Base-by-base conservation (phyloP, 805 yeast genomes). In the Yamadazyma kitorensis region DNA sequence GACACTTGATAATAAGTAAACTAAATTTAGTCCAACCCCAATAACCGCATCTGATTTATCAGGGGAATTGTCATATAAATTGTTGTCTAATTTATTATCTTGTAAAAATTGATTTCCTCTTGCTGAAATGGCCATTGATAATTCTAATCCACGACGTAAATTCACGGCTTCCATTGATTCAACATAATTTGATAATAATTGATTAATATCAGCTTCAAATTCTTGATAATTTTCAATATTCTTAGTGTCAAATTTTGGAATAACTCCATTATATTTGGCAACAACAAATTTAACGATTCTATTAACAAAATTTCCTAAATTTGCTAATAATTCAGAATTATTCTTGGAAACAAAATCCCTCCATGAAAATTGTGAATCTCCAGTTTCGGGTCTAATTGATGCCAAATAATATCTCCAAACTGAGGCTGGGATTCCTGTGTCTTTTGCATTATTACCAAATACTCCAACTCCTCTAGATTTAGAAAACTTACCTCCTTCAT, bases 301-400 rank as follows among this genome's bases (percentile, higher is more conserved):
- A 71, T 93, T 93, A 39, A 88, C 97, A 54, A 88, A 87, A 69
- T 93, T 93, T 63, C 98, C 99, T 57, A 93, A 72, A 65, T 93
- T 93, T 33, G 98, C 96, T 61, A 93, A 73, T 54, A 93, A 71
- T 67, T 93, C 98, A 45, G 85, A 77, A 70, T 93, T 93, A 62
- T 93, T 93, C 63, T 88, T 84, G 31, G 94, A 74, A 46, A 87
- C 97, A 64, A 91, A 91, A 58, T 93, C 98, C 37, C 75, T 76
- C 99, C 99, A 93, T 4, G 98, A 88, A 66, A 93, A 93, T 58
- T 91, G 96, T 16, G 98, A 82, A 62, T 93, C 99, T 31, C 94
- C 80, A 27, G 88, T 72, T 70, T 93, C 99, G 20, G 99, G 99
- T 61, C 99, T 80, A 21, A 89, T 79, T 28, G 88, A 76, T 3